Conservation (phyloP, 495 filamentous ascomycete genomes). For the Talaromyces ruber region DNA sequence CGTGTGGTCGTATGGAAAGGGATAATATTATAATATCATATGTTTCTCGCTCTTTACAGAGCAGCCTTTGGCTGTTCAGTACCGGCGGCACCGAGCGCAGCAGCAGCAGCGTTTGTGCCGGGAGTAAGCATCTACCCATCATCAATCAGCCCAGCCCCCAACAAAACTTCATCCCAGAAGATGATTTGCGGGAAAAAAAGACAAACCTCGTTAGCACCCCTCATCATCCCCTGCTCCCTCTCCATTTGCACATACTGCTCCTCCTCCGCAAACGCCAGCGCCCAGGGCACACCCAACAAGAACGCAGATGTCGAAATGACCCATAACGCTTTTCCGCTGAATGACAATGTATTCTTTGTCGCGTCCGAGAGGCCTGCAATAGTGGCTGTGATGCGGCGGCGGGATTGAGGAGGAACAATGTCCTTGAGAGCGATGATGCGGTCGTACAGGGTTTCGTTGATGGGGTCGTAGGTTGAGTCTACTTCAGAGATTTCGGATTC, state of each 20-base stretch:
- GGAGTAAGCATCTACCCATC: constrained; percentile 37
- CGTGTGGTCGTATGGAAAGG: not conserved
- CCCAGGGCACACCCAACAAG: constrained; percentile 85
- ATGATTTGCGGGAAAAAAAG: not conserved
- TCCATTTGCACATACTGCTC: constrained; percentile 95
- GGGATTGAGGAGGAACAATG: constrained; percentile 78
- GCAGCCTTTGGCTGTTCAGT: constrained; percentile 30
- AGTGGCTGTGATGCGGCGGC: constrained; percentile 55
- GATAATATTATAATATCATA: not conserved
- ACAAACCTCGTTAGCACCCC: constrained; percentile 63
- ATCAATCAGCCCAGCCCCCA: not conserved
- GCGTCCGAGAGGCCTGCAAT: constrained; percentile 47
- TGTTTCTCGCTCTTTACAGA: constrained; percentile 13
- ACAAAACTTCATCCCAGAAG: not conserved
- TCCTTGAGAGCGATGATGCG: constrained; percentile 81
- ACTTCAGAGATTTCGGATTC: constrained; percentile 46
- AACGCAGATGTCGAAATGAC: constrained; percentile 79
- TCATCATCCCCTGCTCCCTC: constrained; percentile 92
- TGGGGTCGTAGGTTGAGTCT: constrained; percentile 32
- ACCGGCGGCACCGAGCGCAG: constrained; percentile 13
- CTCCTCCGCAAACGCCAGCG: constrained; percentile 87
- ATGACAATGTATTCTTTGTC: constrained; percentile 52
- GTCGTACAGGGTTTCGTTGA: constrained; percentile 62
- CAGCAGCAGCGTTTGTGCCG: constrained; percentile 16
- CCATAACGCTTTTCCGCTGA: constrained; percentile 79